Base-by-base conservation (phyloP, 2,329 filamentous ascomycete genomes). In the Calonectria naviculata region DNA sequence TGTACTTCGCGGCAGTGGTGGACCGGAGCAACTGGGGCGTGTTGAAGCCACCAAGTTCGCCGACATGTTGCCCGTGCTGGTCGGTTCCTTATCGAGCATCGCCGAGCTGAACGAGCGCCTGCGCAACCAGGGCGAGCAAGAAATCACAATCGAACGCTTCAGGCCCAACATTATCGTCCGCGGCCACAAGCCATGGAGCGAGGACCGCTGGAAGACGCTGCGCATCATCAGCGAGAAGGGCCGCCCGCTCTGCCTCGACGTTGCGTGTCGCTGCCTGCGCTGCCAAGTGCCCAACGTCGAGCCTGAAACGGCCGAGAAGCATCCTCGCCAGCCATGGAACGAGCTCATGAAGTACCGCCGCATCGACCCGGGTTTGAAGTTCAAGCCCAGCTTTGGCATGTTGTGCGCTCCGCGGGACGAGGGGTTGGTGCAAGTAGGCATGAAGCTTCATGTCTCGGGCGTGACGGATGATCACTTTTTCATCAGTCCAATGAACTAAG, bases 301-400 rank as follows among this genome's bases (percentile, higher is more conserved):
- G 74, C 89, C 90, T 0, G 86, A 88, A n/a, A 90, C 90, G 6
- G 90, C 87, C 10, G 85, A 87, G 70, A 89, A 90, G 80, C 84
- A 92, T 76, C 83, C 85, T 62, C 85, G 85, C 58, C 86, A 92
- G 83, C 90, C 90, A 8, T 92, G 90, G 90, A 86, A 91, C 75
- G 87, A 86, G 71, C 79, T 92, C 65, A 89, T 91, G 85, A 88
- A 87, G 76, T 92, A 90, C 80, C 82, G 90, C 10, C 80, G 90
- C 31, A 84, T 92, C 6, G 90, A 92, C 77, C 83, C 87, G 75
- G 90, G 90, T 0, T 85, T 89, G 29, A 91, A 86, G 81, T 92
- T 84, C 73, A 92, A 92, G 82, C 91, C 91, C 46, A 92, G 90
- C 74, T 92, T 92, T 83, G 91, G 91, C 1, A 92, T 93, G 91